A percentile compares a stretch with the other conserved stretches of the same genome.
Evolutionary conservation across 1,284 basidiomycete genomes (phyloP).

Genomic region (Ceratobasidium sp.): DNA sequence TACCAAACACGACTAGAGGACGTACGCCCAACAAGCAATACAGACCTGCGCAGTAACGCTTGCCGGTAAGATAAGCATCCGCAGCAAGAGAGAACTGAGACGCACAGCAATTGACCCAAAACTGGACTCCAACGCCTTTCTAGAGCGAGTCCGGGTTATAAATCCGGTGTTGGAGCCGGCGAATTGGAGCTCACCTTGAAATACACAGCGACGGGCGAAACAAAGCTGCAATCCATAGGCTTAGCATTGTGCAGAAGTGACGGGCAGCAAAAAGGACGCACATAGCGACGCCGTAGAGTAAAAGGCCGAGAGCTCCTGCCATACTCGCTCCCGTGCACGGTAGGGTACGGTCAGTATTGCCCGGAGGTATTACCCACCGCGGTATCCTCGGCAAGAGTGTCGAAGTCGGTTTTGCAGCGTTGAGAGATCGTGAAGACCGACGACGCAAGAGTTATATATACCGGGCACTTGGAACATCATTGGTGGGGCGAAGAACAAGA

Average conservation of each 20-base stretch:
- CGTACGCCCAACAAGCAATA: slow-evolving; percentile 39
- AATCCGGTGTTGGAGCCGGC: slow-evolving; percentile 20
- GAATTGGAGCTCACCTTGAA: slow-evolving; percentile 32
- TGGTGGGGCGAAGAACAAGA: slow-evolving; percentile 26
- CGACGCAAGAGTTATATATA: slow-evolving; percentile 9
- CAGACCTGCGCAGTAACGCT: slow-evolving; percentile 27
- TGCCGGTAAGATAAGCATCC: slow-evolving; percentile 1
- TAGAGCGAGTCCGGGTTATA: slow-evolving; percentile 13
- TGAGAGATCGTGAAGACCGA: not conserved
- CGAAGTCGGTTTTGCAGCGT: not conserved
- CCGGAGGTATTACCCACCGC: not conserved
- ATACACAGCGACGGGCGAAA: slow-evolving; percentile 41
- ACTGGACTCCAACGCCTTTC: slow-evolving; percentile 42
- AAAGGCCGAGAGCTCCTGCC: slow-evolving; percentile 21
- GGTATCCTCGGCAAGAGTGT: not conserved
- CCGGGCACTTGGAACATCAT: slow-evolving; percentile 3
- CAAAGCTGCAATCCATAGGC: slow-evolving; percentile 17
- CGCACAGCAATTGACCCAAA: slow-evolving; percentile 45
- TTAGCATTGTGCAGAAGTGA: not conserved
- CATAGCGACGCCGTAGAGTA: slow-evolving; percentile 37
- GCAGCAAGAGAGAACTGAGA: slow-evolving; percentile 8
- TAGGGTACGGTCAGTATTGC: not conserved
- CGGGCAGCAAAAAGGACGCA: not conserved
- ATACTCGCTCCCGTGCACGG: not conserved
- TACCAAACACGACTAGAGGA: not conserved